These are phyloP conservation scores for Naganishia onofrii DNA, from an alignment of 768 basidiomycete species.

Conservation along the genomic window DNA sequence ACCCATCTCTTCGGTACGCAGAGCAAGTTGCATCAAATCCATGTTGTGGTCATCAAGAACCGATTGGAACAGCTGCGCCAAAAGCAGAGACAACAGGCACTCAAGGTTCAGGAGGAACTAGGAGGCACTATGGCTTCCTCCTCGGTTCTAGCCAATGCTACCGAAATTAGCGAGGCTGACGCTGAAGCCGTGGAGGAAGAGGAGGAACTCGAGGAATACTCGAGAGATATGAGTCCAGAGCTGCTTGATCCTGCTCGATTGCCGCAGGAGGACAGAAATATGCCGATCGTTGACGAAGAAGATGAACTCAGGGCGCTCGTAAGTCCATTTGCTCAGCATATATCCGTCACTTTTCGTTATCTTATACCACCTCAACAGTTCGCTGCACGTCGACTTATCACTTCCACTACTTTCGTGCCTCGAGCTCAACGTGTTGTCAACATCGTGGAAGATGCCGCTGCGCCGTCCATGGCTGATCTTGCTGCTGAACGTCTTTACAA, in stretches of 20 bases:
- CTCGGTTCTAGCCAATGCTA: slow-evolving; percentile 56
- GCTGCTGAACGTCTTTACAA: slow-evolving; percentile 87
- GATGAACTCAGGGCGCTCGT: slow-evolving; percentile 48
- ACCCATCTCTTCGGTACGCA: slow-evolving; percentile 47
- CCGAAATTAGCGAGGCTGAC: slow-evolving; percentile 55
- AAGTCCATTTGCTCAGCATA: slow-evolving; percentile 20
- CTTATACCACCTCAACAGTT: slow-evolving; percentile 56
- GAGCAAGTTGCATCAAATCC: slow-evolving; percentile 86
- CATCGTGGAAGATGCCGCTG: slow-evolving; percentile 53
- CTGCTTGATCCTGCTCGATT: slow-evolving; percentile 70
- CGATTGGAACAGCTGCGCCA: slow-evolving; percentile 93
- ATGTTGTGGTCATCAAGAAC: slow-evolving; percentile 95
- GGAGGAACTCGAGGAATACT: slow-evolving; percentile 64
- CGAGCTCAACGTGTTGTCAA: slow-evolving; percentile 55
- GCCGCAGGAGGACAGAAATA: slow-evolving; percentile 71
- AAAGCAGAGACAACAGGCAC: slow-evolving; percentile 89
- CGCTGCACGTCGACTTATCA: slow-evolving; percentile 73
- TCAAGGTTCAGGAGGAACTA: slow-evolving; percentile 85
- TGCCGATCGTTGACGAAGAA: slow-evolving; percentile 69
- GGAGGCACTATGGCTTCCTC: slow-evolving; percentile 60
- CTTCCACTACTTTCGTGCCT: slow-evolving; percentile 81
- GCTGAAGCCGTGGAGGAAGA: slow-evolving; percentile 52
- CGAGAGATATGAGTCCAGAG: slow-evolving; percentile 80
- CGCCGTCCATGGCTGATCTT: slow-evolving; percentile 65
- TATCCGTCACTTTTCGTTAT: not conserved